Conservation (phyloP, 1,284 basidiomycete genomes). For the Ustilago lituana region DNA sequence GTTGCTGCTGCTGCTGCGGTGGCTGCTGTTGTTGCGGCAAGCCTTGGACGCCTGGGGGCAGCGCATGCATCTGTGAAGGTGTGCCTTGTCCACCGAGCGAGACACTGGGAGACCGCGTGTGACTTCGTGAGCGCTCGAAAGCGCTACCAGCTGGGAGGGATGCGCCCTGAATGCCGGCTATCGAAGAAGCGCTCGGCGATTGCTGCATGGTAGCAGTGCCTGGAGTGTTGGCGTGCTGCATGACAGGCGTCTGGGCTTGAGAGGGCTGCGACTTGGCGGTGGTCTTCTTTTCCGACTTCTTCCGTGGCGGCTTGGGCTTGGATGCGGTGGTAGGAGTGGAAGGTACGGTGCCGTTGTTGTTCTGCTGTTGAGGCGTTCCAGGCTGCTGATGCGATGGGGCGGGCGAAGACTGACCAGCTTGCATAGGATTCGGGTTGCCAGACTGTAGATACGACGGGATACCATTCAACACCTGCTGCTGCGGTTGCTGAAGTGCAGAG, state of each 20-base stretch:
- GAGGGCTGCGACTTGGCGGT: constrained; percentile 23
- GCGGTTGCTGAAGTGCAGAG: constrained; percentile 30
- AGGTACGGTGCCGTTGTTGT: constrained; percentile 26
- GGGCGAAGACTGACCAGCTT: constrained; percentile 33
- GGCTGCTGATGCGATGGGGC: constrained; percentile 30
- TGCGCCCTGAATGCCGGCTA: constrained; percentile 40
- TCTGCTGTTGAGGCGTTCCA: constrained; percentile 36
- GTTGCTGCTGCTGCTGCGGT: constrained; percentile 28
- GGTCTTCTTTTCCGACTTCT: constrained; percentile 48
- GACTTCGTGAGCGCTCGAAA: constrained; percentile 52
- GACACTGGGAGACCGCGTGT: constrained; percentile 50
- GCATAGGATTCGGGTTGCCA: constrained; percentile 25
- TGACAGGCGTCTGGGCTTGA: constrained; percentile 44
- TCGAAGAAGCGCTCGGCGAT: constrained; percentile 40
- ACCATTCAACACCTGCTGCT: constrained; percentile 38
- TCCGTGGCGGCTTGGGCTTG: constrained; percentile 42
- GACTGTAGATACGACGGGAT: constrained; percentile 42
- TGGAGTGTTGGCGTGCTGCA: constrained; percentile 33
- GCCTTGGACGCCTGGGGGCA: constrained; percentile 31
- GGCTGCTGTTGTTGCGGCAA: constrained; percentile 17
- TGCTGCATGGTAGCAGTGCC: constrained; percentile 32
- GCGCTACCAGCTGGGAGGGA: constrained; percentile 29
- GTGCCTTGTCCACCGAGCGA: constrained; percentile 39
- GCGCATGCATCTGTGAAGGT: constrained; percentile 42
- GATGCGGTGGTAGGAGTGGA: constrained; percentile 30